Evolutionary conservation across 192 early-diverging fungal genomes (phyloP).

Genomic region (Coemansia interrupta): DNA sequence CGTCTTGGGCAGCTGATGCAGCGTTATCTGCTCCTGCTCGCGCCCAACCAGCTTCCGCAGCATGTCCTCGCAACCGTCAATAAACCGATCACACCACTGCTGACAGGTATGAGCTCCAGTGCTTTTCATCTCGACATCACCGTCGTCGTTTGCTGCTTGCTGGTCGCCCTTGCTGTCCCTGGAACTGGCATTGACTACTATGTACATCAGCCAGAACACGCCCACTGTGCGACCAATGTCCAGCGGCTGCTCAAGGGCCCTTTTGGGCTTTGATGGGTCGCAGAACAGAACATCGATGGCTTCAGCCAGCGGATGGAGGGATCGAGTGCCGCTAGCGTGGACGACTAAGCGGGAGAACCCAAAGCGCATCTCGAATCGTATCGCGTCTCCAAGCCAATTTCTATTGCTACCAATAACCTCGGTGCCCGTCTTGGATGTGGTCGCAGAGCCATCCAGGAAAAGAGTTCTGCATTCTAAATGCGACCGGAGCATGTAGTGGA

Average conservation of each 20-base stretch:
- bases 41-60: conserved; percentile 26
- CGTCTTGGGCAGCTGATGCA: conserved; percentile 34
- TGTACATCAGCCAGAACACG: conserved; percentile 20
- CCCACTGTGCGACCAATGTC: conserved; percentile 26
- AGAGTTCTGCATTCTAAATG: conserved; percentile 5
- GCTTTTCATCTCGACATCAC: conserved; percentile 11
- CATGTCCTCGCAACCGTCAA: conserved; percentile 18
- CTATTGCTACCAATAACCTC: not conserved
- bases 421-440: not conserved
- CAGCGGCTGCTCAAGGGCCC: conserved; percentile 26
- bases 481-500: conserved; percentile 35
- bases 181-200: not conserved
- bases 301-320: conserved; percentile 16
- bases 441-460: not conserved
- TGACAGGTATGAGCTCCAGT: not conserved
- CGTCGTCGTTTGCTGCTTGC: not conserved
- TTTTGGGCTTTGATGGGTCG: conserved; percentile 19
- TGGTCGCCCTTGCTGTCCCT: conserved; percentile 1
- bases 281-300: conserved; percentile 35
- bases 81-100: conserved; percentile 12
- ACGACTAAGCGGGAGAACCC: conserved; percentile 35
- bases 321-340: conserved; percentile 6
- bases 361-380: conserved; percentile 40
- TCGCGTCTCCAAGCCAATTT: conserved; percentile 30
- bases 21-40: conserved; percentile 37